Evolutionary conservation across 2,329 filamentous ascomycete genomes (phyloP), one percentile per base, ranked within the genome.

Genomic region (Cytospora schulzeri): DNA sequence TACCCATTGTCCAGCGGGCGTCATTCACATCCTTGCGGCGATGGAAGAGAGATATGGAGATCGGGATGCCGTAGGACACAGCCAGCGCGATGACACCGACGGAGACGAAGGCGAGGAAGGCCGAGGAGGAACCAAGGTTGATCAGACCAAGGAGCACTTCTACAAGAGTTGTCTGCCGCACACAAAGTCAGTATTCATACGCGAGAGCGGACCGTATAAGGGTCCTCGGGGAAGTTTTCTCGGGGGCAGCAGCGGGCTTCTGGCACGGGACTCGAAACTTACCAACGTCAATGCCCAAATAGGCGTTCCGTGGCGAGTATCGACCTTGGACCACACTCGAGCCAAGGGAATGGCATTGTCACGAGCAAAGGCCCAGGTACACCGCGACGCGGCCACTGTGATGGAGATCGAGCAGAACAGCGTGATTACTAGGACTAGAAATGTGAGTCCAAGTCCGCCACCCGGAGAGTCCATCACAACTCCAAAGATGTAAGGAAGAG

Each of bases 311-410:
- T 84, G 78, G 57, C 79, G 80, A 33, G 74, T 70, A 72, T 85
- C 82, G 65, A 86, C 78, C n/a, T 75, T 74, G 59, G 80, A 80
- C 81, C 83, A 86, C n/a, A 78, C 63, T 4, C 72, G 68, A 6
- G 80, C 81, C 9, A 83, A 75, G 3, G 85, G 85, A 54, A 87
- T 83, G 52, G 83, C 84, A 50, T 81, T 80, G 69, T 87, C 84
- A 66, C 85, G 81, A 41, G 85, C 85, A 68, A 90, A 88, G 9
- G 87, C 88, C 78, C 88, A 85, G 1, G 85, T 88, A 73, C 86
- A 88, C 45, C 88, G 84, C 45, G 86, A 89, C 0, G 88, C 83
- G 5, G 88, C 86, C 14, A 89, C 88, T 4, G 88, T 88, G 73
- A 89, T 88, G 26, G 86, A 87, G 51, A 89, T 85, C 58, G 83